These are phyloP conservation scores for Tricholoma furcatifolium DNA, from an alignment of 768 basidiomycete species.

Conservation along the genomic window DNA sequence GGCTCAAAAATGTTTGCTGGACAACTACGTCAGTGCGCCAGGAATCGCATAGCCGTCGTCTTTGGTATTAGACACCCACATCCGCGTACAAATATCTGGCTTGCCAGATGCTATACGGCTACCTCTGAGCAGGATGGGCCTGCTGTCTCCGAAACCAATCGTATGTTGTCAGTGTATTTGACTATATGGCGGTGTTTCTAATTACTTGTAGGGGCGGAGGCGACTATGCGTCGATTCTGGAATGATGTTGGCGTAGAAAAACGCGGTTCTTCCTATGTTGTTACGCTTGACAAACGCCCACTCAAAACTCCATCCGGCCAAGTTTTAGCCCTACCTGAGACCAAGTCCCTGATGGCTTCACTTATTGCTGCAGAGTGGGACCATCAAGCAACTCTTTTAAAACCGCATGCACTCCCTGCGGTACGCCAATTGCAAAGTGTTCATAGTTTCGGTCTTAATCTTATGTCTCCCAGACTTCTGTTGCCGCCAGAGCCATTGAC, in stretches of 20 bases:
- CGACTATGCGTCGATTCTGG: slow-evolving; percentile 91
- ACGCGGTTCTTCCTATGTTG: slow-evolving; percentile 47
- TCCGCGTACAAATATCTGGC: neutral
- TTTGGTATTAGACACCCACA: slow-evolving; percentile 7
- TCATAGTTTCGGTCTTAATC: neutral
- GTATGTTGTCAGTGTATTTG: slow-evolving; percentile 33
- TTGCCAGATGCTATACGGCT: slow-evolving; percentile 24
- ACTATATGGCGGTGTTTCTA: neutral
- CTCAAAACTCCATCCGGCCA: slow-evolving; percentile 91
- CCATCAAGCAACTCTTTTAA: slow-evolving; percentile 80
- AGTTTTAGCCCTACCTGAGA: slow-evolving; percentile 64
- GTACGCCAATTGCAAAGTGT: slow-evolving; percentile 39
- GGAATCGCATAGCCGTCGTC: slow-evolving; percentile 8
- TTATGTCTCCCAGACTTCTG: slow-evolving; percentile 65
- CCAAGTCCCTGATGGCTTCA: slow-evolving; percentile 72
- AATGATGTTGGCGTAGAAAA: slow-evolving; percentile 80
- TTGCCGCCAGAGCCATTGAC: slow-evolving; percentile 90
- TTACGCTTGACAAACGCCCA: slow-evolving; percentile 80
- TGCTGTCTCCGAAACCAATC: slow-evolving; percentile 60
- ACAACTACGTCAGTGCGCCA: slow-evolving; percentile 19
- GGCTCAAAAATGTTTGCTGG: slow-evolving; percentile 15
- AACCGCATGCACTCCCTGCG: slow-evolving; percentile 89
- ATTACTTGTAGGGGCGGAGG: slow-evolving; percentile 68
- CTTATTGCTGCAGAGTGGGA: slow-evolving; percentile 98
- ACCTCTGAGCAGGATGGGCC: slow-evolving; percentile 38